Conservation (phyloP, 2,329 filamentous ascomycete species). For the Penicillium sclerotigenum region DNA sequence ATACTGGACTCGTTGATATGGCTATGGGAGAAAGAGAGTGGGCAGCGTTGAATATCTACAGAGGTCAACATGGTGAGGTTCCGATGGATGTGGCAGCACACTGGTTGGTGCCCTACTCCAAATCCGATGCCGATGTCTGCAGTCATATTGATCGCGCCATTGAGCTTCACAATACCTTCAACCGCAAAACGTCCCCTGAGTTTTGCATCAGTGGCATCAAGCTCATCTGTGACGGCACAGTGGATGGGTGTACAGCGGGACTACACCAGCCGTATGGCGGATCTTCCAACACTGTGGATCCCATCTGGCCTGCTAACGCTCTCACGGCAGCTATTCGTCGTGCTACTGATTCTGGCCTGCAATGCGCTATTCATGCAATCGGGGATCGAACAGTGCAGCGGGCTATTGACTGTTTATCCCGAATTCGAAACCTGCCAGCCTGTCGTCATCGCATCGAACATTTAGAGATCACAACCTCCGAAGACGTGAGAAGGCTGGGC, state of each 20-base stretch:
- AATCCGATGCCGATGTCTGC: constrained; percentile 37
- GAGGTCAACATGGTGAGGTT: constrained; percentile 27
- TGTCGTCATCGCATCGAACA: constrained; percentile 51
- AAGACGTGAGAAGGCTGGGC: constrained; percentile 47
- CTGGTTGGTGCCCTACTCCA: constrained; percentile 47
- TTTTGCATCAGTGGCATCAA: constrained; percentile 50
- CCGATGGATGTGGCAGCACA: constrained; percentile 46
- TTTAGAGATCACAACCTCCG: constrained; percentile 48
- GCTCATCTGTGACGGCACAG: constrained; percentile 49
- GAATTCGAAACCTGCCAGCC: constrained; percentile 22
- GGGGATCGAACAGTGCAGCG: constrained; percentile 47
- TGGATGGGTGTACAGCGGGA: constrained; percentile 44
- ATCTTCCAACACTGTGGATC: constrained; percentile 36
- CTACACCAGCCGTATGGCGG: constrained; percentile 38
- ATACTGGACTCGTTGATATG: constrained; percentile 52
- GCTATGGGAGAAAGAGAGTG: constrained; percentile 51
- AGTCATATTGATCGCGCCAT: constrained; percentile 49
- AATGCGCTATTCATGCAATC: constrained; percentile 52
- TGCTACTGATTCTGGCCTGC: constrained; percentile 44
- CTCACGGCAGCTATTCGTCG: constrained; percentile 43
- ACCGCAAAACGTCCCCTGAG: constrained; percentile 40
- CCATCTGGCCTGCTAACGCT: constrained; percentile 45
- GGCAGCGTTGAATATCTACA: constrained; percentile 41
- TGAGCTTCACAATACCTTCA: constrained; percentile 40
- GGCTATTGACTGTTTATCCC: constrained; percentile 38